Percentiles rank a stretch among this genome's conserved stretches.
These are phyloP conservation scores for Dissoconium aciculare DNA, from an alignment of 2,329 filamentous ascomycete genomes.

Conservation along the genomic window DNA sequence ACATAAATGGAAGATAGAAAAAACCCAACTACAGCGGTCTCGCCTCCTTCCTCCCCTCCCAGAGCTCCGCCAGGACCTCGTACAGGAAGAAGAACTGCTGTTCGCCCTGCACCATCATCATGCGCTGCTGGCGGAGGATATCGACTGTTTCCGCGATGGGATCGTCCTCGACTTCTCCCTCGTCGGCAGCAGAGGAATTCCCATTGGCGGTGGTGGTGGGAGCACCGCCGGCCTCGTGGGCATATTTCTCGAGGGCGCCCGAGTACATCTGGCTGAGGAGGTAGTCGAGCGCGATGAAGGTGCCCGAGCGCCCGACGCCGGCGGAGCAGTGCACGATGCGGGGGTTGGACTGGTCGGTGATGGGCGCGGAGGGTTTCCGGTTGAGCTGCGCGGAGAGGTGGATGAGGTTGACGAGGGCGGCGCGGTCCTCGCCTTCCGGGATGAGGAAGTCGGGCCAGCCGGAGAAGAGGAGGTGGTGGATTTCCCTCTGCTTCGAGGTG, in stretches of 20 bases:
- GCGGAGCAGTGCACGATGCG: slow-evolving; percentile 63
- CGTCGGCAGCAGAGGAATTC: too few species aligned
- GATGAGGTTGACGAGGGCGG: slow-evolving; percentile 55
- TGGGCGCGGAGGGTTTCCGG: slow-evolving; percentile 16
- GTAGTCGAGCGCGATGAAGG: slow-evolving; percentile 92
- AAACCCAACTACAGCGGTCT: too few species aligned
- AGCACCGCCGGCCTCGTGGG: too few species aligned
- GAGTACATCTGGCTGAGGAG: slow-evolving; percentile 67
- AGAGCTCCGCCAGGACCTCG: slow-evolving; percentile 61
- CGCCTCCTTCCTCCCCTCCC: slow-evolving; percentile 38
- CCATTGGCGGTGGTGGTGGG: too few species aligned
- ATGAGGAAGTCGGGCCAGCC: slow-evolving; percentile 86
- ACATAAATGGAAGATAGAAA: too few species aligned
- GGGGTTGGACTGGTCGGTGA: slow-evolving; percentile 40
- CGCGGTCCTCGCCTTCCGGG: slow-evolving; percentile 52
- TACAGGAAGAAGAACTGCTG: slow-evolving; percentile 79
- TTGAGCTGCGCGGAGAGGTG: slow-evolving; percentile 47
- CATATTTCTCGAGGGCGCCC: slow-evolving; percentile 57
- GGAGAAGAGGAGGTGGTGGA: slow-evolving; percentile 76
- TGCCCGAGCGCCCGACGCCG: slow-evolving; percentile 84
- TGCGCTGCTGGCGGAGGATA: slow-evolving; percentile 66
- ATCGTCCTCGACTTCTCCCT: slow-evolving; percentile 39
- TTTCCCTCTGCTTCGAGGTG: slow-evolving; percentile 48
- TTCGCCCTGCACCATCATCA: slow-evolving; percentile 90
- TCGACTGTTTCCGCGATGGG: slow-evolving; percentile 69